These are phyloP conservation scores for Chytridiales sp. DNA, from an alignment of 371 early-diverging fungal species.

Conservation along the genomic window DNA sequence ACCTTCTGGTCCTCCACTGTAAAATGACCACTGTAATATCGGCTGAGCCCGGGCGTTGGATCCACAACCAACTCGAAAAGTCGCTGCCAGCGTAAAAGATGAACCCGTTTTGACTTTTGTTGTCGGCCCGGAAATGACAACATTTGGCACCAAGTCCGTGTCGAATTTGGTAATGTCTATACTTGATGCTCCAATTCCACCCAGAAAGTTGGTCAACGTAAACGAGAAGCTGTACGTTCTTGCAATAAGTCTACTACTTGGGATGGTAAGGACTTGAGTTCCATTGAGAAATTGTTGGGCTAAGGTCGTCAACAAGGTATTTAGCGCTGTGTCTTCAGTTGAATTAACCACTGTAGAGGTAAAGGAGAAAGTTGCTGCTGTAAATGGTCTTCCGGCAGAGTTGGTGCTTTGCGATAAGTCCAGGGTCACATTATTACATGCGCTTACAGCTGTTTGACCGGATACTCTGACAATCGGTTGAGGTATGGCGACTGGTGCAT, in stretches of 20 bases:
- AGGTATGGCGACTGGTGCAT: neutral
- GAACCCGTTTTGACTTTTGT: neutral
- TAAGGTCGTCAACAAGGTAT: neutral
- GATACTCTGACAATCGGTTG: neutral
- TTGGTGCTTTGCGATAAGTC: constrained; percentile 1
- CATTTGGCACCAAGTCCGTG: neutral
- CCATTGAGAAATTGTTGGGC: neutral
- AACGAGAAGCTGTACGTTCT: neutral
- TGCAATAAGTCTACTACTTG: neutral
- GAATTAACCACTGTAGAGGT: too few relatives aligned
- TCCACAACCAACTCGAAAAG: neutral
- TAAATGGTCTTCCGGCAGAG: constrained; percentile 6
- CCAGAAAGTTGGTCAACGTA: constrained; percentile 2
- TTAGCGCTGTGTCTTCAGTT: neutral
- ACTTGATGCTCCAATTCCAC: neutral
- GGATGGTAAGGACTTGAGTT: constrained; percentile 3
- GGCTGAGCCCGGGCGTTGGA: neutral
- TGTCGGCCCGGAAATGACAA: constrained; percentile 1
- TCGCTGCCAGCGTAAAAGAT: neutral
- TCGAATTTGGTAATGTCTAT: neutral
- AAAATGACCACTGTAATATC: constrained; percentile 10
- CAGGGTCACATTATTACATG: constrained; percentile 1
- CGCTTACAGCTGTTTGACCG: neutral
- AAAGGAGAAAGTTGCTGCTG: neutral
- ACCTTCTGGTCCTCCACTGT: neutral